These are phyloP conservation scores for Solanum lycopersicoides DNA, from an alignment of 257 asterid genomes.

Conservation along the genomic window DNA sequence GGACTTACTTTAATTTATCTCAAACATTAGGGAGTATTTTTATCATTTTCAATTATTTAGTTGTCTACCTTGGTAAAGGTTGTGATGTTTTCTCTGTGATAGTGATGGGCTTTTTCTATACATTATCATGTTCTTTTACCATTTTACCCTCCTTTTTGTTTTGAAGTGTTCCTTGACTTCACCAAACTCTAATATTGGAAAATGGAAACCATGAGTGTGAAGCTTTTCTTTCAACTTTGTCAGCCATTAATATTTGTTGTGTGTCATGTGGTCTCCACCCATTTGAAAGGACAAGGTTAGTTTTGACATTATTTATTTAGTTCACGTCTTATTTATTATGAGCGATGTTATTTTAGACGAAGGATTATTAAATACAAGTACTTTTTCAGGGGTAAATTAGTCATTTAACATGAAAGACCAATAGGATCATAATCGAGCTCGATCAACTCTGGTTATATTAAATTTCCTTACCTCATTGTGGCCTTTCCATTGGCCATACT, in stretches of 20 bases:
- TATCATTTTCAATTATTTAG: neutral
- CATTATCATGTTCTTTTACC: neutral
- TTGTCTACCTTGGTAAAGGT: constrained; percentile 25
- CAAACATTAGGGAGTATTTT: neutral
- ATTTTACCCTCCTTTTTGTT: neutral
- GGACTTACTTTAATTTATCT: neutral
- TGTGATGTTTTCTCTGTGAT: neutral
- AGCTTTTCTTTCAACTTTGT: neutral
- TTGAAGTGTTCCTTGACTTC: neutral
- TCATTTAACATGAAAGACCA: neutral
- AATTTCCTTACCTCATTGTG: neutral
- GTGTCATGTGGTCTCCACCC: neutral
- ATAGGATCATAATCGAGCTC: neutral
- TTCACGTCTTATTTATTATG: neutral
- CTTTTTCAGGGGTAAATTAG: neutral
- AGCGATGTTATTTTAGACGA: neutral
- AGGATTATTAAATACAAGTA: no score
- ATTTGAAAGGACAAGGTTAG: neutral
- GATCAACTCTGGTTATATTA: neutral
- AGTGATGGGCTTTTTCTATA: neutral
- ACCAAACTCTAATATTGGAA: neutral
- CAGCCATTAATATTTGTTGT: neutral
- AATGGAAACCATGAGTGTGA: neutral
- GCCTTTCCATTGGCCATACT: neutral
- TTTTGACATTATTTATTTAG: neutral